A percentile compares a stretch with the other conserved stretches of the same genome.
phyloP scores from a whole-genome alignment of 306 rosid species.

The Vigna hirtella region DNA sequence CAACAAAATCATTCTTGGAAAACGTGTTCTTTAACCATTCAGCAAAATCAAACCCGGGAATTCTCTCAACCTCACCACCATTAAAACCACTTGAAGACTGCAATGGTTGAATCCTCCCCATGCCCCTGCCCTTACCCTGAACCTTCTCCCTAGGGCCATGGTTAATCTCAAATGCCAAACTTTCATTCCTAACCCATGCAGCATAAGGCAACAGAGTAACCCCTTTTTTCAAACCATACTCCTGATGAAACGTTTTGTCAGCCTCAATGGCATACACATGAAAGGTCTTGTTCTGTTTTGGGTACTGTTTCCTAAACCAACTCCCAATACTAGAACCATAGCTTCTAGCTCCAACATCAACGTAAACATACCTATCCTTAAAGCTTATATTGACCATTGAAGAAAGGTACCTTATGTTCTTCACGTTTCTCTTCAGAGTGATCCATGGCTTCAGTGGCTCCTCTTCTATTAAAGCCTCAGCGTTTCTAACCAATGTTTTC shows the following conservation, averaged over 20 bases:
- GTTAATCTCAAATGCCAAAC: conserved; percentile 75
- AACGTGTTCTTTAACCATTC: conserved; percentile 80
- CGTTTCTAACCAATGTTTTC: conserved; percentile 56
- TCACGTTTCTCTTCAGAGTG: conserved; percentile 80
- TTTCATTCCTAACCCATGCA: conserved; percentile 96
- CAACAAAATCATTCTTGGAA: conserved; percentile 79
- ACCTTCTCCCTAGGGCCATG: conserved; percentile 65
- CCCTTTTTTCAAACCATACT: conserved; percentile 73
- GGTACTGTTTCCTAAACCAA: conserved; percentile 94
- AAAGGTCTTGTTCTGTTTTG: conserved; percentile 90
- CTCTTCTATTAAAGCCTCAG: conserved; percentile 70
- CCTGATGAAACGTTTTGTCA: conserved; percentile 74
- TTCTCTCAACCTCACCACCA: conserved; percentile 71
- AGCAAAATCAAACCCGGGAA: conserved; percentile 86
- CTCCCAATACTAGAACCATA: conserved; percentile 95
- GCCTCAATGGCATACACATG: conserved; percentile 94
- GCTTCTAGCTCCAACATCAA: conserved; percentile 94
- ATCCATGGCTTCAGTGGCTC: conserved; percentile 96
- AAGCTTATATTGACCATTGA: conserved; percentile 88
- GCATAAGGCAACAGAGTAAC: conserved; percentile 80
- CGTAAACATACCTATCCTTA: conserved; percentile 75
- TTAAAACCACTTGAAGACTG: conserved; percentile 43
- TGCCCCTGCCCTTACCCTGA: conserved; percentile 70
- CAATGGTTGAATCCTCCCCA: conserved; percentile 91
- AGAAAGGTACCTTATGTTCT: conserved; percentile 76